Evolutionary conservation across 768 basidiomycete species (phyloP).

Genomic region (Austroboletus eburneus): DNA sequence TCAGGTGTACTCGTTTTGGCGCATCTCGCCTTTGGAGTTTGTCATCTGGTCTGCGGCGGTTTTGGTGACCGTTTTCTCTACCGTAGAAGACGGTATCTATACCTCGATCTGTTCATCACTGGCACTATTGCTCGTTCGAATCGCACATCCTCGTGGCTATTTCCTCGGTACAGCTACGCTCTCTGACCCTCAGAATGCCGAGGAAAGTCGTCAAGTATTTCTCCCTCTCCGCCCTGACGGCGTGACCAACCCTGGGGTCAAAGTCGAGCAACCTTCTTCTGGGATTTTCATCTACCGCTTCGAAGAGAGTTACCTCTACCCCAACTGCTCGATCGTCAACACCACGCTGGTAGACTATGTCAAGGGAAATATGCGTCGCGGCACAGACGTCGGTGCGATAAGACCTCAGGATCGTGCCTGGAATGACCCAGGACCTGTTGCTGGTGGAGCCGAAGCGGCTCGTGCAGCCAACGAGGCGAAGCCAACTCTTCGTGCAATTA

Average conservation of each 20-base stretch:
- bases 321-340: slow-evolving; percentile 69
- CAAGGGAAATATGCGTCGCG: slow-evolving; percentile 70
- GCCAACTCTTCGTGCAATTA: slow-evolving; percentile 77
- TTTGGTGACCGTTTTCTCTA: slow-evolving; percentile 86
- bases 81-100: slow-evolving; percentile 92
- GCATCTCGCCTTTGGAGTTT: slow-evolving; percentile 89
- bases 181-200: slow-evolving; percentile 33
- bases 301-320: slow-evolving; percentile 87
- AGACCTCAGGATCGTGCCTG: slow-evolving; percentile 76
- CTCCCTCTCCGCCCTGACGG: slow-evolving; percentile 64
- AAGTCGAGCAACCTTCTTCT: slow-evolving; percentile 72
- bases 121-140: slow-evolving; percentile 75
- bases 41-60: slow-evolving; percentile 86
- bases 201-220: slow-evolving; percentile 67
- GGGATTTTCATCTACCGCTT: slow-evolving; percentile 90
- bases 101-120: slow-evolving; percentile 77
- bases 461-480: slow-evolving; percentile 47
- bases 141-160: slow-evolving; percentile 83
- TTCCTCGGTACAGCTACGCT: slow-evolving; percentile 88
- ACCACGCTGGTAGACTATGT: slow-evolving; percentile 76
- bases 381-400: slow-evolving; percentile 65
- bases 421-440: slow-evolving; percentile 85
- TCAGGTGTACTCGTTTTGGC: slow-evolving; percentile 87
- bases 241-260: slow-evolving; percentile 64
- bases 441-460: slow-evolving; percentile 43